These are phyloP conservation scores for Aspergillus costaricaensis DNA, from an alignment of 2,329 filamentous ascomycete species.

Conservation along the genomic window DNA sequence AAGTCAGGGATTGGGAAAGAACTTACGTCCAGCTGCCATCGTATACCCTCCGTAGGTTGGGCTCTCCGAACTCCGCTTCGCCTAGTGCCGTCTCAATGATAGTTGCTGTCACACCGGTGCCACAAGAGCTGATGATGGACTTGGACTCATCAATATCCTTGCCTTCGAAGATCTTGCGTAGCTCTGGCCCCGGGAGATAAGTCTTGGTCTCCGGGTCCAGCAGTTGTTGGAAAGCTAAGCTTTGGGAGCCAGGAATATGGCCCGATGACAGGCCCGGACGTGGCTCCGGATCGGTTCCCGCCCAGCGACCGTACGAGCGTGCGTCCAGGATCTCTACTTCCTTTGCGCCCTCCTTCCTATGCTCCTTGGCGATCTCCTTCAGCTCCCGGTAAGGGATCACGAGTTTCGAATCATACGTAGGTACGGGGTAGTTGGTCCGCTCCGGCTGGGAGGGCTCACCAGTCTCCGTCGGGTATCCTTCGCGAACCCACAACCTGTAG, in stretches of 20 bases:
- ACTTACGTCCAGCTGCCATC: constrained; percentile 98
- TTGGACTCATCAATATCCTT: constrained; percentile 77
- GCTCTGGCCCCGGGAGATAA: constrained; percentile 69
- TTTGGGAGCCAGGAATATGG: constrained; percentile 87
- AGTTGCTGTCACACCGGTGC: constrained; percentile 90
- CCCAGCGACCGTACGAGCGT: constrained; percentile 74
- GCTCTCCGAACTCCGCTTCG: constrained; percentile 71
- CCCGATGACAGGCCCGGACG: constrained; percentile 82
- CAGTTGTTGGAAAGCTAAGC: constrained; percentile 75
- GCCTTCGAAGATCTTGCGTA: constrained; percentile 74
- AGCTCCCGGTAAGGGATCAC: constrained; percentile 83
- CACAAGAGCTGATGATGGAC: constrained; percentile 85
- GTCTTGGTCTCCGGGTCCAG: constrained; percentile 83
- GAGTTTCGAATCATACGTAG: constrained; percentile 63
- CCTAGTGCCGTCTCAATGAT: constrained; percentile 84
- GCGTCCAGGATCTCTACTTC: constrained; percentile 89
- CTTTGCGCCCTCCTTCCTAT: constrained; percentile 79
- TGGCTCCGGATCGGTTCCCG: constrained; percentile 81
- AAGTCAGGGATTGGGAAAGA: neutral
- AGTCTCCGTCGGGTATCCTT: constrained; percentile 79
- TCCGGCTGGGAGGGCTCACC: constrained; percentile 53
- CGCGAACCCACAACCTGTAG: constrained; percentile 88
- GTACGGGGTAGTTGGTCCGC: constrained; percentile 48
- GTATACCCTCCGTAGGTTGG: constrained; percentile 73
- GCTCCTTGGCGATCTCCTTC: constrained; percentile 71